These are phyloP conservation scores for Gastrolobium bilobum DNA, from an alignment of 306 rosid species.

Conservation along the genomic window DNA sequence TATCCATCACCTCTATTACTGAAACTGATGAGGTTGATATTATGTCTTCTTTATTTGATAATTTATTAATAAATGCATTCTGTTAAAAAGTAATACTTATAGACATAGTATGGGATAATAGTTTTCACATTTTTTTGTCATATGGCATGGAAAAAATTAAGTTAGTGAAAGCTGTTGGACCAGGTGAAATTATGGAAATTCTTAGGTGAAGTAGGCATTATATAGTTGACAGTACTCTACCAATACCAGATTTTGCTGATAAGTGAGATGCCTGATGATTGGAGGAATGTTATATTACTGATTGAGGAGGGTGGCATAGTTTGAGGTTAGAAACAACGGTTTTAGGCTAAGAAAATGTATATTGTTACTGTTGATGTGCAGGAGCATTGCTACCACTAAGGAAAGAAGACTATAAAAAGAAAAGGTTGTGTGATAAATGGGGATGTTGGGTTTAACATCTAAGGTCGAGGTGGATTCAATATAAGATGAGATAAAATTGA, in stretches of 20 bases:
- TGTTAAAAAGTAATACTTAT: not conserved
- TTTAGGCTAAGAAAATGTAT: slow-evolving; percentile 24
- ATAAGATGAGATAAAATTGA: slow-evolving; percentile 29
- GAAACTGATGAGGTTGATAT: slow-evolving; percentile 82
- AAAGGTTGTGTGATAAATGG: slow-evolving; percentile 36
- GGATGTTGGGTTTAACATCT: slow-evolving; percentile 32
- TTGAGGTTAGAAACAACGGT: slow-evolving; percentile 31
- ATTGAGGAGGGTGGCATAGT: not conserved
- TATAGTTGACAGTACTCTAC: slow-evolving; percentile 6
- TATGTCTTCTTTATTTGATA: slow-evolving; percentile 31
- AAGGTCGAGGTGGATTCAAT: slow-evolving; percentile 12
- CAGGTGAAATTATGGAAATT: slow-evolving; percentile 3
- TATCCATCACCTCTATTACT: slow-evolving; percentile 64
- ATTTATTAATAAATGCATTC: not conserved
- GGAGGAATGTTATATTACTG: not conserved
- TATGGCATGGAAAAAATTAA: not conserved
- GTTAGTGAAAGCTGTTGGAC: slow-evolving; percentile 17
- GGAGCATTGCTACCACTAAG: slow-evolving; percentile 6
- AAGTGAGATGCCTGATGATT: slow-evolving; percentile 13
- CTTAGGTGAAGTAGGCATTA: slow-evolving; percentile 27
- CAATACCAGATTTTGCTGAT: slow-evolving; percentile 9
- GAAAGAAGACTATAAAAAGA: slow-evolving; percentile 7
- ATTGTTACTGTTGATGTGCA: not conserved
- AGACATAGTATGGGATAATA: not conserved
- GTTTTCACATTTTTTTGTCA: slow-evolving; percentile 11